Evolutionary conservation across 208 protist species (phyloP), one percentile per base, ranked within the genome.

Genomic region (Trypanosoma cruzi): DNA sequence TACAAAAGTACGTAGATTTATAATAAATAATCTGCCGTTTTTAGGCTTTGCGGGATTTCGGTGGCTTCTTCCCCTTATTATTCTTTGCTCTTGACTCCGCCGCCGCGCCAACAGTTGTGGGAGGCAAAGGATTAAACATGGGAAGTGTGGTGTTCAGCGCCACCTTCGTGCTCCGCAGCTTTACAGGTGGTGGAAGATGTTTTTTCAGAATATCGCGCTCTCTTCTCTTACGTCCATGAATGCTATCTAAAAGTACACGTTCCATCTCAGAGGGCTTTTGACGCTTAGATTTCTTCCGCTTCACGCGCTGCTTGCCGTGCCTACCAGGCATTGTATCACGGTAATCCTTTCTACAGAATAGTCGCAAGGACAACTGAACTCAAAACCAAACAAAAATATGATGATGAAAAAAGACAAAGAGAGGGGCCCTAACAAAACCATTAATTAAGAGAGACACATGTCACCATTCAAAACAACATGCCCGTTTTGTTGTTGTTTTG

Each of bases 211-310:
- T 95, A 26, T 78, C 79, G 42, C 77, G 78, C 65, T 97, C 92
- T 36, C 92, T 95, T 1, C 89, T 77, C 55, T 85, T 86, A 1
- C 92, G 77, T 1, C 86, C 88, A 67, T 97, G 89, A 68, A 97
- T 92, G 74, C 92, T 97, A 63, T 97, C 87, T 65, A 94, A 87
- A 52, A 97, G 79, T 40, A 88, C 86, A 24, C 79, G 69, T 74
- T 97, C 89, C 92, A 97, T 97, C 57, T 94, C 89, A 22, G 85
- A 93, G 28, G 82, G 80, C 32, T 75, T 82, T 26, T 81, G 75
- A 14, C 84, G 74, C 76, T 95, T 97, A 10, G 89, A 94, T 75
- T 89, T 90, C 75, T 97, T 95, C 60, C 85, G 81, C 82, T 94
- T 93, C 56, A 93, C 80, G 58, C 86, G 86, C 81, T 97, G 92